Conservation (phyloP, 2,329 filamentous ascomycete genomes). For the Teratosphaeria viscida region DNA sequence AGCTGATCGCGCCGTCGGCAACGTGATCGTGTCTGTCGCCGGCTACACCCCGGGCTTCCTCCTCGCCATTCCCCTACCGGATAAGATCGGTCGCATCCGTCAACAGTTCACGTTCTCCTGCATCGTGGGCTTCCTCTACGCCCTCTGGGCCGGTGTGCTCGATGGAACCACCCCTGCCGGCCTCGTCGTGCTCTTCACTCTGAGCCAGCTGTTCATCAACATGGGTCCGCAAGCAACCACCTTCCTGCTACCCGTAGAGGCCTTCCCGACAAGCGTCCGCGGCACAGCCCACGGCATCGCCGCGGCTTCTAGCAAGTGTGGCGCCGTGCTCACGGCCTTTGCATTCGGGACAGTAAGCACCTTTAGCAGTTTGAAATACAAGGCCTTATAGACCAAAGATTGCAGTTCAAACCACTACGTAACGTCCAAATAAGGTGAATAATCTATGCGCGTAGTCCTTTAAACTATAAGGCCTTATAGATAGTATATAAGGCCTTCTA, state of each 20-base stretch:
- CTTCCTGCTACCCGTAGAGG: slow-evolving; percentile 38
- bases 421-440: too few species aligned
- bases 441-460: too few species aligned
- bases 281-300: slow-evolving; percentile 43
- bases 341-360: slow-evolving; percentile 26
- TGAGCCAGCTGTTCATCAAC: slow-evolving; percentile 38
- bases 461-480: too few species aligned
- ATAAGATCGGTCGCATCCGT: slow-evolving; percentile 1
- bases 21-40: slow-evolving; percentile 4
- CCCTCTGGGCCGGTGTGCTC: slow-evolving; percentile 2
- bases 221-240: slow-evolving; percentile 26
- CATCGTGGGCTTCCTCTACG: not conserved
- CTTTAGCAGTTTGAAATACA: too few species aligned
- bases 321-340: slow-evolving; percentile 35
- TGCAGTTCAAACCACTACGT: too few species aligned
- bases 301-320: slow-evolving; percentile 42
- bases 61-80: not conserved
- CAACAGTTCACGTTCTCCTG: slow-evolving; percentile 1
- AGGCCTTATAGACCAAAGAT: too few species aligned
- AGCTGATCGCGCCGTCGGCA: slow-evolving; percentile 2
- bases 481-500: too few species aligned
- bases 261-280: slow-evolving; percentile 46
- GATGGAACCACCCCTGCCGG: slow-evolving; percentile 1
- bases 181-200: slow-evolving; percentile 13
- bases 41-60: slow-evolving; percentile 6